A percentile compares a stretch with the other conserved stretches of the same genome.
Evolutionary conservation across 2,329 filamentous ascomycete genomes (phyloP).

Genomic region (Taxawa tesnikishii): DNA sequence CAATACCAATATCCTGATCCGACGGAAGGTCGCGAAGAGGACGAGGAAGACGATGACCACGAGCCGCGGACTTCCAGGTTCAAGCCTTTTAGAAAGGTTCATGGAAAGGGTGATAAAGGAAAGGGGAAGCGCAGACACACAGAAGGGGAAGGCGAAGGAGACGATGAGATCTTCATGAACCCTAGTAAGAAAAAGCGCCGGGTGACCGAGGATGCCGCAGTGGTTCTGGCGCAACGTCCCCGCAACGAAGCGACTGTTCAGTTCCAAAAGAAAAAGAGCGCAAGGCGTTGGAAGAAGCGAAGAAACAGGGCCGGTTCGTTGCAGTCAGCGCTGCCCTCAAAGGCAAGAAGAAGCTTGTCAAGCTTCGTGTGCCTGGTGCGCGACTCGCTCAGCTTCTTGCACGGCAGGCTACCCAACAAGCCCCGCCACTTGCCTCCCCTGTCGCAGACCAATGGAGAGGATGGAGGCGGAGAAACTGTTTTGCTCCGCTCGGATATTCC

Average conservation of each 20-base stretch:
- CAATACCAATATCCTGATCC: slow-evolving; percentile 15
- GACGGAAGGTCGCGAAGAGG: slow-evolving; percentile 10
- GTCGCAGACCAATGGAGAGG: neutral
- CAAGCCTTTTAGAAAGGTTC: slow-evolving; percentile 4
- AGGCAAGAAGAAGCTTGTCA: slow-evolving; percentile 31
- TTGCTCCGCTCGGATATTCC: slow-evolving; percentile 21
- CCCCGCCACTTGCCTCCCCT: neutral
- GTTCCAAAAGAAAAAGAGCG: slow-evolving; percentile 33
- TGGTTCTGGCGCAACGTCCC: slow-evolving; percentile 13
- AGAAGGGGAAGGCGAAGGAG: slow-evolving; percentile 14
- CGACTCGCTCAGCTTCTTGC: slow-evolving; percentile 24
- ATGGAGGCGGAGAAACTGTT: slow-evolving; percentile 8
- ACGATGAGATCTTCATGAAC: slow-evolving; percentile 25
- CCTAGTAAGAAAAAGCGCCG: slow-evolving; percentile 22
- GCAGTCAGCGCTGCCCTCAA: slow-evolving; percentile 33
- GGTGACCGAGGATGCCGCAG: slow-evolving; percentile 14
- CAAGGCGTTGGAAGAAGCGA: slow-evolving; percentile 25
- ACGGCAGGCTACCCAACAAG: slow-evolving; percentile 11
- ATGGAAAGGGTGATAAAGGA: too few relatives aligned
- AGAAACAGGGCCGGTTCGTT: slow-evolving; percentile 31
- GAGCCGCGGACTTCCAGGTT: neutral
- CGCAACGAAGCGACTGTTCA: slow-evolving; percentile 33
- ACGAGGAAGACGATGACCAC: slow-evolving; percentile 12
- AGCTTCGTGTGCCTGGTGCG: slow-evolving; percentile 22
- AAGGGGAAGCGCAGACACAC: slow-evolving; percentile 1